Evolutionary conservation across 2,329 filamentous ascomycete species (phyloP).

Genomic region (Alternaria tenuissima): DNA sequence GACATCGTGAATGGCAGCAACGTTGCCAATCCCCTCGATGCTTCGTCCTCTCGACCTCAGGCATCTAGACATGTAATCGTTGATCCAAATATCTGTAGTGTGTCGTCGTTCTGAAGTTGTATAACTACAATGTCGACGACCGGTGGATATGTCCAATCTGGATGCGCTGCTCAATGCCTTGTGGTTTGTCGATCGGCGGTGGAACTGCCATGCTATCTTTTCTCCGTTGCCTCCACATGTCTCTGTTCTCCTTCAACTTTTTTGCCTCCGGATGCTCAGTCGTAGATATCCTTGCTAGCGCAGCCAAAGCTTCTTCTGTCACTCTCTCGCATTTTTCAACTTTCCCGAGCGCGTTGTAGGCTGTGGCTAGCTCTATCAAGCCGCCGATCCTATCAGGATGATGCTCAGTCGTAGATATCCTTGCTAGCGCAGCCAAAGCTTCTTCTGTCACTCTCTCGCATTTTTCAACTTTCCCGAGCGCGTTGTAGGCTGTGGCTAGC

Average conservation of each 20-base stretch:
- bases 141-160: no score
- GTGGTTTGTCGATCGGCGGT: background rate
- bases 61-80: no score
- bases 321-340: conserved; percentile 5
- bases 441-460: conserved; percentile 6
- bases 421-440: conserved; percentile 3
- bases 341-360: conserved; percentile 7
- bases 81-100: no score
- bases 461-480: conserved; percentile 2
- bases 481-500: conserved; percentile 12
- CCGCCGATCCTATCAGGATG: no score
- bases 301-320: conserved; percentile 2
- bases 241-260: conserved; percentile 4
- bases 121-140: no score
- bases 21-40: no score
- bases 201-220: background rate
- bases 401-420: conserved; percentile 6
- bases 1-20: no score
- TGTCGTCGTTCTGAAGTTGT: no score
- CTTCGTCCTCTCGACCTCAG: no score
- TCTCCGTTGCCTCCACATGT: conserved; percentile 1
- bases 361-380: conserved; percentile 17
- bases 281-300: conserved; percentile 1
- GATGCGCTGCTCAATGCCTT: background rate
- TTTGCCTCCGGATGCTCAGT: conserved; percentile 4